Evolutionary conservation across 495 filamentous ascomycete species (phyloP).

Genomic region (Penicillium bovifimosum): DNA sequence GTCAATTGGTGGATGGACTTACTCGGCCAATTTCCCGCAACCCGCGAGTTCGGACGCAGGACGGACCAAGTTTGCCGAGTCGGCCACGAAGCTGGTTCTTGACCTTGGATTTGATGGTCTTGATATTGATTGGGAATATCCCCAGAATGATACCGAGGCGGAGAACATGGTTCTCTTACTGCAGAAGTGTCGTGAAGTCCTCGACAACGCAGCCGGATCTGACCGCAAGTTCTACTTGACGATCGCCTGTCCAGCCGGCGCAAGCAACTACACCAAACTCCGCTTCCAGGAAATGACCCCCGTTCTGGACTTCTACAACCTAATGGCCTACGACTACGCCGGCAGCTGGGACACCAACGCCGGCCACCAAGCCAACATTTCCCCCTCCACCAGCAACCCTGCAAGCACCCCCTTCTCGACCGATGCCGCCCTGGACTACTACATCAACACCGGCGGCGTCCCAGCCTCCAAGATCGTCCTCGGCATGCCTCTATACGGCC

Average conservation of each 20-base stretch:
- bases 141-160: slow-evolving; percentile 53
- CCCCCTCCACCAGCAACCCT: slow-evolving; percentile 47
- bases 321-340: slow-evolving; percentile 82
- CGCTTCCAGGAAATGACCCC: slow-evolving; percentile 63
- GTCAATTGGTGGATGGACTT: slow-evolving; percentile 96
- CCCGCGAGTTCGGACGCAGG: slow-evolving; percentile 59
- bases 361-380: slow-evolving; percentile 83
- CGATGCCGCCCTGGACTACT: slow-evolving; percentile 49
- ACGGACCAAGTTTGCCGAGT: slow-evolving; percentile 65
- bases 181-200: slow-evolving; percentile 52
- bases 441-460: slow-evolving; percentile 54
- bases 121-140: slow-evolving; percentile 64
- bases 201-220: slow-evolving; percentile 57
- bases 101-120: slow-evolving; percentile 62
- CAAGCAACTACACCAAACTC: slow-evolving; percentile 64
- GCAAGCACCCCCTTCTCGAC: slow-evolving; percentile 53
- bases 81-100: slow-evolving; percentile 60
- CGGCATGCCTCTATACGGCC: slow-evolving; percentile 85
- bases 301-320: slow-evolving; percentile 72
- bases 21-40: slow-evolving; percentile 75
- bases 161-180: slow-evolving; percentile 67
- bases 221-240: slow-evolving; percentile 65
- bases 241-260: slow-evolving; percentile 57
- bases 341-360: slow-evolving; percentile 67
- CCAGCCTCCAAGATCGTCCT: slow-evolving; percentile 67